Evolutionary conservation across 352 stramenopile species (phyloP).

Genomic region (Thalassiosira ordinaria): DNA sequence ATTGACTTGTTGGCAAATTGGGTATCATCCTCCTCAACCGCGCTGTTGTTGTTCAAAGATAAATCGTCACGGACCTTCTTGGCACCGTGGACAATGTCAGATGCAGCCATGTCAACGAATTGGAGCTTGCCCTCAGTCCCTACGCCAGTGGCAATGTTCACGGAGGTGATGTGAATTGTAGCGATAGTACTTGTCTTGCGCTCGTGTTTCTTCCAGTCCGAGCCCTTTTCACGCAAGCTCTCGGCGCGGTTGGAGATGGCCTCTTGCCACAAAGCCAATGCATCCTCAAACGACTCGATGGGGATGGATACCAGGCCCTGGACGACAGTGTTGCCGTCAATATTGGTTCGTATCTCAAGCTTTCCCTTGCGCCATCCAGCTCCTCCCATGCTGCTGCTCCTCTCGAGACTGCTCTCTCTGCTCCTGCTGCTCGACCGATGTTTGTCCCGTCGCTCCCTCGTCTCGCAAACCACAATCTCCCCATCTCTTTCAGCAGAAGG

Average conservation of each 20-base stretch:
- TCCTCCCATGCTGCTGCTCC: too few species aligned
- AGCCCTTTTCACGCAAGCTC: conserved; percentile 55
- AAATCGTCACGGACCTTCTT: conserved; percentile 22
- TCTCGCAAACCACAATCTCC: conserved; percentile 55
- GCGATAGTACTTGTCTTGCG: conserved; percentile 71
- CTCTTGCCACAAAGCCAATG: conserved; percentile 67
- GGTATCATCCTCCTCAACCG: conserved; percentile 26
- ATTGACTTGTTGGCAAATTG: conserved; percentile 79
- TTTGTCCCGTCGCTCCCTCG: conserved; percentile 35
- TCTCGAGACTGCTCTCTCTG: conserved; percentile 23
- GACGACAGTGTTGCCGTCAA: conserved; percentile 79
- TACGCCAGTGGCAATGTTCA: conserved; percentile 81
- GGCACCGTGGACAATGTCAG: conserved; percentile 81
- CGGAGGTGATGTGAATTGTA: conserved; percentile 80
- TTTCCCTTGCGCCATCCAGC: conserved; percentile 47
- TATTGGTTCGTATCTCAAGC: conserved; percentile 82
- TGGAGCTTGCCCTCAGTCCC: conserved; percentile 90
- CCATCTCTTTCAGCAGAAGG: conserved; percentile 67
- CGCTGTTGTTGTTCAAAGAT: too few species aligned
- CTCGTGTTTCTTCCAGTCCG: conserved; percentile 57
- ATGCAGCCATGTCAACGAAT: conserved; percentile 98
- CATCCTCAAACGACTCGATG: conserved; percentile 72
- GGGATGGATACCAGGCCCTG: conserved; percentile 70
- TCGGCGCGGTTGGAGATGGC: conserved; percentile 46
- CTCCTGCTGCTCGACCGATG: too few species aligned